Conservation (phyloP, 2,329 filamentous ascomycete species). For the Purpureocillium lavendulum region DNA sequence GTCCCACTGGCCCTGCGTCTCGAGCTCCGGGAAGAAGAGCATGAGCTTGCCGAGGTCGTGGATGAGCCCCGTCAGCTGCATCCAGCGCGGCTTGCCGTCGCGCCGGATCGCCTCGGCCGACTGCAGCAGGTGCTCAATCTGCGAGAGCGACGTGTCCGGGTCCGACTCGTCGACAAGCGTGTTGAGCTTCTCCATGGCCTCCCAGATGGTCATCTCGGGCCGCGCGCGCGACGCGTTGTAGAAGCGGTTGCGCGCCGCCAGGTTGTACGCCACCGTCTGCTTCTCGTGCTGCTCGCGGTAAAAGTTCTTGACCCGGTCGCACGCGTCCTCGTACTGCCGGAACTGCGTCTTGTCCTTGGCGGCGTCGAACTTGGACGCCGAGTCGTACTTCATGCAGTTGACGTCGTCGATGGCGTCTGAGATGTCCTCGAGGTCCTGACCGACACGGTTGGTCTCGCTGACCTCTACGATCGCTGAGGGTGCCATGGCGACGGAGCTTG, state of each 20-base stretch:
- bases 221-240: conserved; percentile 50
- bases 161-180: conserved; percentile 86
- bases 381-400: conserved; percentile 42
- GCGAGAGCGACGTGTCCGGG: conserved; percentile 77
- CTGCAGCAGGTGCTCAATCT: conserved; percentile 86
- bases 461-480: conserved; percentile 14
- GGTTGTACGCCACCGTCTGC: conserved; percentile 78
- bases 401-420: conserved; percentile 43
- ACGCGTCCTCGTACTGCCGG: conserved; percentile 75
- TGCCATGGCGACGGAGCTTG: conserved; percentile 13
- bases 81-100: conserved; percentile 76
- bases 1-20: conserved; percentile 82
- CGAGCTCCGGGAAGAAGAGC: conserved; percentile 59
- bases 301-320: conserved; percentile 78
- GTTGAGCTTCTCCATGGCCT: conserved; percentile 89
- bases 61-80: conserved; percentile 70
- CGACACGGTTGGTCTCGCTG: conserved; percentile 8
- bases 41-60: conserved; percentile 76
- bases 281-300: conserved; percentile 66
- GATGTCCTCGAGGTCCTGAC: conserved; percentile 34
- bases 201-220: conserved; percentile 77
- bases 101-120: conserved; percentile 82
- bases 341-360: conserved; percentile 74
- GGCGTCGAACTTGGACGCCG: conserved; percentile 58
- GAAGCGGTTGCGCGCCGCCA: conserved; percentile 58